A percentile compares a stretch with the other conserved stretches of the same genome.
These are phyloP conservation scores for Gliomastix tumulicola DNA, from an alignment of 2,329 filamentous ascomycete species.

Conservation along the genomic window DNA sequence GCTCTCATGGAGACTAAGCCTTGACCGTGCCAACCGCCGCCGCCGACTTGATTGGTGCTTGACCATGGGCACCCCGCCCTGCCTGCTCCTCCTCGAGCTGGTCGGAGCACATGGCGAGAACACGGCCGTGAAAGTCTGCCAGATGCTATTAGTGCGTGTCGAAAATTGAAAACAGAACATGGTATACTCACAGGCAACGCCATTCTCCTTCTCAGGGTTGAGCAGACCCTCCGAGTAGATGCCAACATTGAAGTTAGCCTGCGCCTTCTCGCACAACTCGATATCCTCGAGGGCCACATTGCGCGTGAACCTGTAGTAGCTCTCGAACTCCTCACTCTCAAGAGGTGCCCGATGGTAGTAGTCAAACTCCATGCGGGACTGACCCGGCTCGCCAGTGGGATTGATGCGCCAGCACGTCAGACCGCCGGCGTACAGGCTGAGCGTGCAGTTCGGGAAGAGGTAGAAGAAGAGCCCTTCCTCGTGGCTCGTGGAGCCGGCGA, in stretches of 20 bases:
- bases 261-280: background rate
- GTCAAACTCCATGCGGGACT: constrained; percentile 40
- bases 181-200: background rate
- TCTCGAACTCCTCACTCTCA: background rate
- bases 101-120: background rate
- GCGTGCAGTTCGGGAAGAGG: constrained; percentile 48
- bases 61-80: too few species aligned
- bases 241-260: background rate
- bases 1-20: too few species aligned
- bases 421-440: constrained; percentile 51
- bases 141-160: too few species aligned
- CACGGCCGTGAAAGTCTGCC: background rate
- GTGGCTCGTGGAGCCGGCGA: constrained; percentile 43
- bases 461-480: constrained; percentile 49
- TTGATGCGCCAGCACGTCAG: constrained; percentile 51
- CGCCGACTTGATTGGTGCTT: too few species aligned
- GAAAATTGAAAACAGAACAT: background rate
- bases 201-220: background rate
- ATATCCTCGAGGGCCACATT: background rate
- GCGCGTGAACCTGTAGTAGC: background rate
- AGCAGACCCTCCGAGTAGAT: background rate
- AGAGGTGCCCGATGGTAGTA: background rate
- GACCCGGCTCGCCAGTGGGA: constrained; percentile 38
- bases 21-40: too few species aligned
- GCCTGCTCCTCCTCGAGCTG: background rate